Evolutionary conservation across 176 grass and related monocot species (phyloP).

Genomic region (Stipa capillata): DNA sequence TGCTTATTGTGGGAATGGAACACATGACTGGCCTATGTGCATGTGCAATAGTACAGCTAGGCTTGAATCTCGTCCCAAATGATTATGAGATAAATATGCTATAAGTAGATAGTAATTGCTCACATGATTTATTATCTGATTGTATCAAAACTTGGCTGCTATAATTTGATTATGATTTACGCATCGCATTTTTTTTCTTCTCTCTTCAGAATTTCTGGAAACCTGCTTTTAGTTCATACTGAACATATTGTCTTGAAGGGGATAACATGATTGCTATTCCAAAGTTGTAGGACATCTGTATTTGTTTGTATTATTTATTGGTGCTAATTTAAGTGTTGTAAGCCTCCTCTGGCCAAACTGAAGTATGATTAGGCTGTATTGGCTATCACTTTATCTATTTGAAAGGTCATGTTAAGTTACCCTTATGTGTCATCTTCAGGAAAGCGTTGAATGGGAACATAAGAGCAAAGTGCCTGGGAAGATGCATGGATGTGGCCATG

Average conservation of each 20-base stretch:
- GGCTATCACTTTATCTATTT: background rate
- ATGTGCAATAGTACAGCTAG: background rate
- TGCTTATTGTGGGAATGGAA: slow-evolving; percentile 6
- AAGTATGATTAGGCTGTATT: background rate
- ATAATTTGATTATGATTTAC: background rate
- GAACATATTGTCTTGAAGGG: background rate
- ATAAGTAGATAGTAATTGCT: background rate
- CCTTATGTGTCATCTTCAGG: slow-evolving; percentile 37
- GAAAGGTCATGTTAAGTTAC: slow-evolving; percentile 11
- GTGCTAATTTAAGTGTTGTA: background rate
- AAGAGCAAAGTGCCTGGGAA: slow-evolving; percentile 94
- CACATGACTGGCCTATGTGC: background rate
- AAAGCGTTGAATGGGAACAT: slow-evolving; percentile 94
- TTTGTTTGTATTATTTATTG: background rate
- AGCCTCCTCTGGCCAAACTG: background rate
- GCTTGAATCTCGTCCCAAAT: background rate
- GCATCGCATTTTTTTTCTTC: background rate
- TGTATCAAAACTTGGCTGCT: background rate
- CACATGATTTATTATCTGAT: background rate
- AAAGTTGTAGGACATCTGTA: background rate
- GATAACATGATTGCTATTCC: background rate
- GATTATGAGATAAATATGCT: background rate
- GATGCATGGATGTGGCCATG: slow-evolving; percentile 97
- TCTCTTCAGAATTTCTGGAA: background rate
- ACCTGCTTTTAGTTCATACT: background rate